Evolutionary conservation across 140 eudicot genomes (phyloP), one percentile per base, ranked within the genome.

Genomic region (Bidens hawaiensis): DNA sequence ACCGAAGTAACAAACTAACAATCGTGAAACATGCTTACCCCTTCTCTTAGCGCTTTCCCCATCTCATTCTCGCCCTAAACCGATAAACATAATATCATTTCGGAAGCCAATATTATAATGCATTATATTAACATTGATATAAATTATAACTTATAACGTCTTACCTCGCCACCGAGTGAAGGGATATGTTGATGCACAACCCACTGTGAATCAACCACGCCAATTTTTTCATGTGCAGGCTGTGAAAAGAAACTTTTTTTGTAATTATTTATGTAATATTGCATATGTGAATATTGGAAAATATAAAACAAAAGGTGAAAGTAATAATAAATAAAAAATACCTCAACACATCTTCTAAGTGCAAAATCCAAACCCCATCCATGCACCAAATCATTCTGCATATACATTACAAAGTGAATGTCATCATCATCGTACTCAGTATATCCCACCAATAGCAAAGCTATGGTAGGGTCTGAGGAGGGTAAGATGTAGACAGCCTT

Each of bases 331-430:
- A 54, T 17, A 53, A 65, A 65, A 69, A 38, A 38, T 19, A 87
- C 96, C 75, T 84, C 86, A 13, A 84, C 94, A 25, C 96, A 87
- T 84, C 91, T 87, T 76, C 96, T 73, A 40, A 87, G 83, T 49
- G 94, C 94, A 75, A 87, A 84, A 78, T 87, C 96, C 63, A 87
- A 65, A 22, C 96, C 96, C 96, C 96, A 87, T 60, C 96, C 96
- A 71, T 87, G 96, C 34, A 87, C 94, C 86, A 87, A 79, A 72
- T 87, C 96, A 81, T 87, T 84, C 93, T 87, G 68, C 78, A 81
- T 73, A 34, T 33, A 46, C 60, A 57, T 9, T 27, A 27, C 64
- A 24, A 17, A 51, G 26, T 28, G 50, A 52, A 19, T 62, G n/a
- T n/a, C n/a, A n/a, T n/a, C n/a, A n/a, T n/a, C n/a, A n/a, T n/a